Evolutionary conservation across 2,329 filamentous ascomycete genomes (phyloP).

Genomic region (Cytospora schulzeri): DNA sequence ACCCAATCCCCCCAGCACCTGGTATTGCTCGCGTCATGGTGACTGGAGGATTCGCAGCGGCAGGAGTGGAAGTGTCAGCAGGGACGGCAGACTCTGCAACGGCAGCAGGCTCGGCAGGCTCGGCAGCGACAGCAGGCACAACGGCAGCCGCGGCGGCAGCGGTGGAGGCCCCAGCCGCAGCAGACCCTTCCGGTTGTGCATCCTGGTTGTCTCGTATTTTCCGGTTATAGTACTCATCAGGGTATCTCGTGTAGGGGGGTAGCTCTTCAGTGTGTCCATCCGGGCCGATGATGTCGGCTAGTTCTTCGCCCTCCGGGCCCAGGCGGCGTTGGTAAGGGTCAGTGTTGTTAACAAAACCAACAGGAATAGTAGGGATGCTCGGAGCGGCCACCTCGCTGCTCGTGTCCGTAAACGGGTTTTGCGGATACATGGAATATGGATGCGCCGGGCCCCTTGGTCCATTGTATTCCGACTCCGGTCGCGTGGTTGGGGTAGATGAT

Average conservation of each 20-base stretch:
- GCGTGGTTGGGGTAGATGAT: conserved; percentile 41
- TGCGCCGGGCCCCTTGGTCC: conserved; percentile 72
- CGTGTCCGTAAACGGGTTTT: conserved; percentile 69
- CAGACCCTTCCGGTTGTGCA: conserved; percentile 5
- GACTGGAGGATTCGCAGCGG: conserved; percentile 19
- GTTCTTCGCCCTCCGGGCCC: conserved; percentile 81
- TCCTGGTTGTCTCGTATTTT: conserved; percentile 47
- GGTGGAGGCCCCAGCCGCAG: not conserved
- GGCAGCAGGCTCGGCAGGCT: conserved; percentile 1
- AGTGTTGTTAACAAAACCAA: conserved; percentile 73
- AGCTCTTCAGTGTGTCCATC: conserved; percentile 89
- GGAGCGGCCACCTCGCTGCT: conserved; percentile 32
- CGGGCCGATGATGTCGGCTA: conserved; percentile 83
- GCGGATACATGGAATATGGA: conserved; percentile 84
- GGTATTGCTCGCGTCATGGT: conserved; percentile 39
- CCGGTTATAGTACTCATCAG: conserved; percentile 67
- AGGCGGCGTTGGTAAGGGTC: conserved; percentile 71
- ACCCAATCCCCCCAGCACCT: conserved; percentile 63
- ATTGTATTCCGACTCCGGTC: conserved; percentile 51
- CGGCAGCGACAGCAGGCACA: not conserved
- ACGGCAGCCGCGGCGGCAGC: not conserved
- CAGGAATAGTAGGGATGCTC: conserved; percentile 52
- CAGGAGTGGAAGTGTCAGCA: conserved; percentile 4
- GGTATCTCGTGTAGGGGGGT: conserved; percentile 88
- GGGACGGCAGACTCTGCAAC: conserved; percentile 10